A percentile compares a stretch with the other conserved stretches of the same genome.
Conservation (phyloP, 768 basidiomycete genomes). For the Daedaleopsis sinensis region DNA sequence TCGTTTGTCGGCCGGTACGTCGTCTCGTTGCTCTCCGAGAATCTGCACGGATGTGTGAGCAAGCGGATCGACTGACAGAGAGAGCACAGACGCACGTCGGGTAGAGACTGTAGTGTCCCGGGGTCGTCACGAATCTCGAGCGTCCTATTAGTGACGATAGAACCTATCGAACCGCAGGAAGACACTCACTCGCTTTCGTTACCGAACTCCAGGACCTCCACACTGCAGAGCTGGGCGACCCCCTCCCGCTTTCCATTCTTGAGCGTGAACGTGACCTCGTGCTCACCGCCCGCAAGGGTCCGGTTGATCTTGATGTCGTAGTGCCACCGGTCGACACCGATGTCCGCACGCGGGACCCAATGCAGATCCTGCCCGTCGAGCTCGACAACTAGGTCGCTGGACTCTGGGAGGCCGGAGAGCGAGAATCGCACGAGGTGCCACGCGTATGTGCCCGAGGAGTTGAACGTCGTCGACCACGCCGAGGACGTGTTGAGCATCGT, state of each 20-base stretch:
- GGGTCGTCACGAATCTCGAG: slow-evolving; percentile 58
- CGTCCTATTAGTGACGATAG: not conserved
- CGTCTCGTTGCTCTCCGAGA: slow-evolving; percentile 63
- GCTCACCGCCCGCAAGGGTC: slow-evolving; percentile 50
- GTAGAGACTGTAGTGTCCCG: slow-evolving; percentile 66
- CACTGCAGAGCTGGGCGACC: slow-evolving; percentile 73
- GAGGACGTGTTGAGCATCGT: slow-evolving; percentile 61
- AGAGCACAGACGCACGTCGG: slow-evolving; percentile 59
- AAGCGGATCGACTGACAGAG: not conserved
- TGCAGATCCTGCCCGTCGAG: slow-evolving; percentile 62
- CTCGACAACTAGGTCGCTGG: slow-evolving; percentile 54
- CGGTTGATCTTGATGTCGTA: slow-evolving; percentile 58
- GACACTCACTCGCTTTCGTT: slow-evolving; percentile 55
- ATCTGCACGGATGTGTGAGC: slow-evolving; percentile 41
- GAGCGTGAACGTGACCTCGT: slow-evolving; percentile 62
- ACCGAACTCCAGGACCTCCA: slow-evolving; percentile 76
- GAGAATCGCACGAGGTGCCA: slow-evolving; percentile 71
- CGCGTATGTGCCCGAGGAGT: slow-evolving; percentile 64
- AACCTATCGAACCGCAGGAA: not conserved
- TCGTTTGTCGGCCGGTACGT: slow-evolving; percentile 83
- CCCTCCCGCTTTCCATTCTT: slow-evolving; percentile 50
- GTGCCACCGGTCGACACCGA: slow-evolving; percentile 77
- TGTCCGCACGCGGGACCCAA: slow-evolving; percentile 58
- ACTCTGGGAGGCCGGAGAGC: slow-evolving; percentile 65
- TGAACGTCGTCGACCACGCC: slow-evolving; percentile 63